Base-by-base conservation (phyloP, 2,329 filamentous ascomycete genomes). In the Colletotrichum sp. region DNA sequence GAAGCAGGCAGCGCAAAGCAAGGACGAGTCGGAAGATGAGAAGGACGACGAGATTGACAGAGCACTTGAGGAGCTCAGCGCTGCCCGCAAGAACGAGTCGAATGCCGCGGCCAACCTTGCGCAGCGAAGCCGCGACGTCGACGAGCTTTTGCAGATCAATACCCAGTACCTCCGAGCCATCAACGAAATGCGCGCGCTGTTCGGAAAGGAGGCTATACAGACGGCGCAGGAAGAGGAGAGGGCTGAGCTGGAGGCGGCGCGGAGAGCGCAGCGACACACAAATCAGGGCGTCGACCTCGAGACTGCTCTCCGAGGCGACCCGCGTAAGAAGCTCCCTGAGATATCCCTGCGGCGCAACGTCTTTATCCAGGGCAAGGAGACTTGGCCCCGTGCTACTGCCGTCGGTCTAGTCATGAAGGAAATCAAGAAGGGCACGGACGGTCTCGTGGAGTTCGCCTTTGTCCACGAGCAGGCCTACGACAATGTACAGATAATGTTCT, bases 321-420 rank as follows among this genome's bases (percentile, higher is more conserved):
- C 91, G 28, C 89, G 90, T 2, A 90, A 92, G 79, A 93, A 91
- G 79, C 88, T 97, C 67, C 91, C 93, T 2, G 93, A 95, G 68
- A 88, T 95, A 36, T 93, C 94, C 24, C 87, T 95, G 34, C 91
- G 94, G 60, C 91, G 94, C 43, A 98, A 98, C 81, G 90, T 95
- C 15, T 96, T 98, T 81, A 92, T 98, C 75, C 94, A 96, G 79
- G 95, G 95, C 64, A 96, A 95, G 81, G 95, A 97, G 78, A 92
- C 94, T 67, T 98, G 96, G 96, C 96, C 96, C 5, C 89, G 92
- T 36, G 93, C 93, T 67, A 92, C 95, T 2, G 93, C 94, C 38
- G 95, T 94, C 18, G 97, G 97, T 0, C 87, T 99, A 71, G 93
- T 93, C 10, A 98, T 99, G 96, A 92, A 93, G 79, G 86, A 87